Evolutionary conservation across 768 basidiomycete species (phyloP).

Genomic region (Paxillus ammoniavirescens): DNA sequence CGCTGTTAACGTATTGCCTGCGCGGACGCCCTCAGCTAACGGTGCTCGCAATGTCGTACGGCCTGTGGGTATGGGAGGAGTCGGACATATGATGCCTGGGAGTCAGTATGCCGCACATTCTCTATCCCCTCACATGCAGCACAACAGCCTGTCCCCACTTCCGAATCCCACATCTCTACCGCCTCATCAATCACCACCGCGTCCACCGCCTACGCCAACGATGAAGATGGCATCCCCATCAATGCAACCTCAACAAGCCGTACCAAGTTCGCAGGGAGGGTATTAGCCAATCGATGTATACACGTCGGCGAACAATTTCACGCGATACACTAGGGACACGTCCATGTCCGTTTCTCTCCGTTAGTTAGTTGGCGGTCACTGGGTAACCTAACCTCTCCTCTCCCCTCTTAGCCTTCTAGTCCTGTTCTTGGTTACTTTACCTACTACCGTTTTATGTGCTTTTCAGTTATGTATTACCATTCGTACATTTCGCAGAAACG

Average conservation of each 20-base stretch:
- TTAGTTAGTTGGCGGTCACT: constrained; percentile 2
- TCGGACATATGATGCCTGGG: constrained; percentile 33
- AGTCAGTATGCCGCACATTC: constrained; percentile 42
- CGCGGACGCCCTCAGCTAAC: constrained; percentile 55
- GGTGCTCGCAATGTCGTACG: constrained; percentile 49
- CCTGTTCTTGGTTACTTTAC: constrained; percentile 34
- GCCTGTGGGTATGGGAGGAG: constrained; percentile 13
- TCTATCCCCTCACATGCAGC: constrained; percentile 51
- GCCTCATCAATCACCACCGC: constrained; percentile 46
- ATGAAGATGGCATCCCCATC: constrained; percentile 55
- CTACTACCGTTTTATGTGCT: constrained; percentile 36
- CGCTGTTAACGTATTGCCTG: constrained; percentile 36
- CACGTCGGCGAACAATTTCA: constrained; percentile 7
- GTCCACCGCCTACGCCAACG: constrained; percentile 48
- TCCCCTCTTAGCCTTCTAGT: constrained; percentile 18
- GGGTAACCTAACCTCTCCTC: constrained; percentile 5
- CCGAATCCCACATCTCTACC: constrained; percentile 39
- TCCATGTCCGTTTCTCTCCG: constrained; percentile 9
- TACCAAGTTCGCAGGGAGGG: constrained; percentile 51
- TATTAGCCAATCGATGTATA: constrained; percentile 36
- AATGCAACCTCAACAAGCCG: constrained; percentile 52
- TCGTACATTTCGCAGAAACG: constrained; percentile 24
- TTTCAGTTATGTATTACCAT: constrained; percentile 36
- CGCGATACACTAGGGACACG: constrained; percentile 12
- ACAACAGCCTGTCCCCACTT: constrained; percentile 44